Conservation (phyloP, 306 rosid genomes). For the Urtica urens region DNA sequence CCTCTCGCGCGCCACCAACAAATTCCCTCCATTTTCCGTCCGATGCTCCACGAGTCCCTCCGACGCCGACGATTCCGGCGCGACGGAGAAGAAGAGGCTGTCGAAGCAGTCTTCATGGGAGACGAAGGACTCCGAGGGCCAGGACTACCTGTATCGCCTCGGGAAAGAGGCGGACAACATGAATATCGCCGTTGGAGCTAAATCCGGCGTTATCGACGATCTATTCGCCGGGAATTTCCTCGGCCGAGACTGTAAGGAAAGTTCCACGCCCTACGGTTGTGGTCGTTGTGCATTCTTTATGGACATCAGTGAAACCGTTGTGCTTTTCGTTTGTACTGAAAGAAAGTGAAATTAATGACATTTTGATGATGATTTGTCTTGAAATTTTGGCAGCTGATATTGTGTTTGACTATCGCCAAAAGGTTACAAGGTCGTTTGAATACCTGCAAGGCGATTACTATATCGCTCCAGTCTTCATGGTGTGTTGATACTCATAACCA, state of each 20-base stretch:
- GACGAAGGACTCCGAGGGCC: constrained; percentile 61
- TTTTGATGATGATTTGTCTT: neutral
- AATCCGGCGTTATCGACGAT: constrained; percentile 72
- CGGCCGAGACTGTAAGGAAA: constrained; percentile 55
- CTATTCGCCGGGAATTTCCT: constrained; percentile 79
- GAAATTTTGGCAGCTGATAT: constrained; percentile 51
- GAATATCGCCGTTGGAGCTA: constrained; percentile 95
- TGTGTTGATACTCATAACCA: constrained; percentile 17
- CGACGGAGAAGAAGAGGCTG: constrained; percentile 28
- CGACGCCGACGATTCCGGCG: constrained; percentile 11
- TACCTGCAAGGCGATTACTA: constrained; percentile 85
- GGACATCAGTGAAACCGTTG: neutral
- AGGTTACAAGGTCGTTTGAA: constrained; percentile 68
- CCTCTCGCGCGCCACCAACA: neutral
- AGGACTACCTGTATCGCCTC: constrained; percentile 70
- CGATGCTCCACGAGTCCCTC: constrained; percentile 20
- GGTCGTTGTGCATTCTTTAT: neutral
- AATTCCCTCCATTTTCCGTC: constrained; percentile 11
- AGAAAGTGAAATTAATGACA: neutral
- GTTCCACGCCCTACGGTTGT: too few species aligned
- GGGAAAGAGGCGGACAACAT: constrained; percentile 86
- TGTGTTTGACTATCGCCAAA: constrained; percentile 95
- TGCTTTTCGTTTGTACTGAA: neutral
- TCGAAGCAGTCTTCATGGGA: constrained; percentile 91
- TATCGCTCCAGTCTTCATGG: constrained; percentile 94